Conservation (phyloP, 768 basidiomycete genomes). For the Pulveroboletus ravenelii region DNA sequence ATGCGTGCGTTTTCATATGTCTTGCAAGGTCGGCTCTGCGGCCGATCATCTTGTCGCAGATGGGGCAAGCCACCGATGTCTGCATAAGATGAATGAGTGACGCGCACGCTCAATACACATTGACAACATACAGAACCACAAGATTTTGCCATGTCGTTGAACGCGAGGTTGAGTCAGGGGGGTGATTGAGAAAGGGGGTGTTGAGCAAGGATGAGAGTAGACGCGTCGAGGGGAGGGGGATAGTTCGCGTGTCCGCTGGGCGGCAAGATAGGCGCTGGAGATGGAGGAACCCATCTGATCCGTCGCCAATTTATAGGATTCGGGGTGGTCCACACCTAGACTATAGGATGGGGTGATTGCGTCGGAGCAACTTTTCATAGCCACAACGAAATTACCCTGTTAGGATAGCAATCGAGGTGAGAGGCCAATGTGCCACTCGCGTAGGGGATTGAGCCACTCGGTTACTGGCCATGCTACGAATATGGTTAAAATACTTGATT, state of each 20-base stretch:
- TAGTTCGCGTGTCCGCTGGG: neutral
- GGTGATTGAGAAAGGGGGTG: neutral
- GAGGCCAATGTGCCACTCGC: no score
- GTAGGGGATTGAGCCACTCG: constrained; percentile 20
- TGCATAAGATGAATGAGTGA: constrained; percentile 1
- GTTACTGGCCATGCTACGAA: constrained; percentile 3
- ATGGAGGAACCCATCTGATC: neutral
- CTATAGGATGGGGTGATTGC: constrained; percentile 24
- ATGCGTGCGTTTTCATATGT: constrained; percentile 23
- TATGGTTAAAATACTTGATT: constrained; percentile 15
- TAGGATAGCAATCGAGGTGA: constrained; percentile 22
- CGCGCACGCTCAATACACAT: neutral
- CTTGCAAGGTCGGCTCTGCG: constrained; percentile 27
- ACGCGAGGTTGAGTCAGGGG: neutral
- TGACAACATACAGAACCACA: constrained; percentile 5
- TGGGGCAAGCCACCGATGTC: constrained; percentile 6
- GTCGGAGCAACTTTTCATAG: constrained; percentile 14
- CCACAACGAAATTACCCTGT: constrained; percentile 20
- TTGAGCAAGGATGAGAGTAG: neutral
- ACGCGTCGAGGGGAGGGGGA: neutral
- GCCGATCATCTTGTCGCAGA: constrained; percentile 15
- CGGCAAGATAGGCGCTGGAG: neutral
- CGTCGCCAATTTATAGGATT: constrained; percentile 19
- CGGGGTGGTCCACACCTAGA: constrained; percentile 7
- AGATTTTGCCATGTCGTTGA: neutral